Evolutionary conservation across 2,329 filamentous ascomycete species (phyloP).

Genomic region (Fonsecaea pugnacius): DNA sequence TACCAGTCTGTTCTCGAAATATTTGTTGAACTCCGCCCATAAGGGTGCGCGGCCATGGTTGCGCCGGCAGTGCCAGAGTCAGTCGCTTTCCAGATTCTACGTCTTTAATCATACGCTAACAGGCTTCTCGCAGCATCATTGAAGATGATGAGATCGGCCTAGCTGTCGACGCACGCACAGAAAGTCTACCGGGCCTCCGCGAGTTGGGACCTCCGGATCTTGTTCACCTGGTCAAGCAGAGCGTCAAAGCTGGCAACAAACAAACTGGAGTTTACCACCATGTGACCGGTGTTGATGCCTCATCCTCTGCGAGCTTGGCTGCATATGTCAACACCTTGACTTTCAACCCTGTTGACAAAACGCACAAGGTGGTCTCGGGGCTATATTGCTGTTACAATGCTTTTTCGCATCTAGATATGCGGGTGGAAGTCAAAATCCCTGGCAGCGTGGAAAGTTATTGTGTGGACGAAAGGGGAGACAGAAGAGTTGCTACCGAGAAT

Average conservation of each 20-base stretch:
- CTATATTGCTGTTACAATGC: slow-evolving; percentile 99
- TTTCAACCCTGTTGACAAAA: slow-evolving; percentile 81
- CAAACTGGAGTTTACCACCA: slow-evolving; percentile 95
- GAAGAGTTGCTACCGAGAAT: slow-evolving; percentile 87
- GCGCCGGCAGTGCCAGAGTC: slow-evolving; percentile 77
- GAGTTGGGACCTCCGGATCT: slow-evolving; percentile 95
- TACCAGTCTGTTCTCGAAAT: slow-evolving; percentile 26
- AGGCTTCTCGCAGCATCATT: slow-evolving; percentile 68
- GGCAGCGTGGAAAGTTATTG: slow-evolving; percentile 97
- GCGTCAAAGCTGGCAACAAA: slow-evolving; percentile 48
- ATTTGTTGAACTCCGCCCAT: slow-evolving; percentile 14
- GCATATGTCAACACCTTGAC: slow-evolving; percentile 98
- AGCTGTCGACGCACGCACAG: slow-evolving; percentile 88
- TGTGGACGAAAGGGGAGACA: slow-evolving; percentile 94
- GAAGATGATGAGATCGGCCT: slow-evolving; percentile 86
- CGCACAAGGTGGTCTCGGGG: slow-evolving; percentile 88
- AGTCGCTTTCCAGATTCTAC: slow-evolving; percentile 42
- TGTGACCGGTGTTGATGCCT: slow-evolving; percentile 95
- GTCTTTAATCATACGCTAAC: slow-evolving; percentile 23
- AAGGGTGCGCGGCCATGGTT: slow-evolving; percentile 60
- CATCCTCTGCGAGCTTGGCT: slow-evolving; percentile 92
- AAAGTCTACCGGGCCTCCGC: slow-evolving; percentile 80
- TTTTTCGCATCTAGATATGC: slow-evolving; percentile 97
- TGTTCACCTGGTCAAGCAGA: slow-evolving; percentile 86
- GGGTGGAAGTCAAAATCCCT: slow-evolving; percentile 95